Percentiles rank a stretch among this genome's conserved stretches.
These are phyloP conservation scores for Areca catechu DNA, from an alignment of 176 grass and related monocot species.

Conservation along the genomic window DNA sequence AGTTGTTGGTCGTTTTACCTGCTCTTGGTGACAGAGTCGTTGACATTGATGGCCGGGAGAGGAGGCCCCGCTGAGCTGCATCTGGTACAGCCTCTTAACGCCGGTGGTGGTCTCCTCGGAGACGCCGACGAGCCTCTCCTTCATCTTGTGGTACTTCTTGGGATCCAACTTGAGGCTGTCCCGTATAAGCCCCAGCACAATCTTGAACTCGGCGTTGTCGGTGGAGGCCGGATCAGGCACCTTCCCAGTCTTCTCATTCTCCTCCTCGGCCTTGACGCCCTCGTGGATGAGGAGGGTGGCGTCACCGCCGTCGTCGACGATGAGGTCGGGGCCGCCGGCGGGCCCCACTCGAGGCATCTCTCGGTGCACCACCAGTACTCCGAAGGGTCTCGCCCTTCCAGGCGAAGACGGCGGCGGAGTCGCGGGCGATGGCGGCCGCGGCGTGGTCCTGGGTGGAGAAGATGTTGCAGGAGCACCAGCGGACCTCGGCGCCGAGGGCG, in stretches of 20 bases:
- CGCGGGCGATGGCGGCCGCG: constrained; percentile 85
- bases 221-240: constrained; percentile 70
- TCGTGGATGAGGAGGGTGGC: constrained; percentile 92
- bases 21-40: constrained; percentile 97
- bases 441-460: constrained; percentile 45
- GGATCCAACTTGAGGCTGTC: constrained; percentile 70
- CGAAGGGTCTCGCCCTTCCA: constrained; percentile 95
- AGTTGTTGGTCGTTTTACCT: constrained; percentile 27
- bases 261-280: constrained; percentile 87
- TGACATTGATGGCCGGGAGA: constrained; percentile 89
- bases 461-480: too few species aligned
- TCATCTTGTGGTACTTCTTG: constrained; percentile 88
- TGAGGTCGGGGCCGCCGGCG: constrained; percentile 73
- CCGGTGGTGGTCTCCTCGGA: constrained; percentile 97
- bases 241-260: constrained; percentile 58
- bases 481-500: constrained; percentile 16
- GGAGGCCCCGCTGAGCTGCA: constrained; percentile 70
- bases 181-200: constrained; percentile 74
- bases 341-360: constrained; percentile 85
- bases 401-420: constrained; percentile 79
- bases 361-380: constrained; percentile 99
- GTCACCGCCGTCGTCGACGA: constrained; percentile 87
- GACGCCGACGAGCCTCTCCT: constrained; percentile 81
- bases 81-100: constrained; percentile 87
- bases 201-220: constrained; percentile 97